These are phyloP conservation scores for Aspergillus spinulosporus DNA, from an alignment of 2,329 filamentous ascomycete species.

Conservation along the genomic window DNA sequence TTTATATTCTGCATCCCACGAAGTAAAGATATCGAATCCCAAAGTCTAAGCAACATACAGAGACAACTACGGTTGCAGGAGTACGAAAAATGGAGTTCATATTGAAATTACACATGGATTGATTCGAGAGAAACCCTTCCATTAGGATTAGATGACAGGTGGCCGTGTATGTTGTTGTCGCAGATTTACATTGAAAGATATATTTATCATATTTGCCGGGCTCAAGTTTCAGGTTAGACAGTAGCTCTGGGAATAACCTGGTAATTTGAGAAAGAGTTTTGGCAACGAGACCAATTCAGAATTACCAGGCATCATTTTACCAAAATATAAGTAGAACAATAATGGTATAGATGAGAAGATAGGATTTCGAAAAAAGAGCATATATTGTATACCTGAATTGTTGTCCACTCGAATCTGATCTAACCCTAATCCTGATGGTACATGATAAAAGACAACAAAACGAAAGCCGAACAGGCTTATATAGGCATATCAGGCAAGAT, in stretches of 20 bases:
- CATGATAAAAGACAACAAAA: background rate
- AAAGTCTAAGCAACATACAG: no score
- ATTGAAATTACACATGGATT: background rate
- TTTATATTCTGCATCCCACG: background rate
- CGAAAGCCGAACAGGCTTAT: background rate
- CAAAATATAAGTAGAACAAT: no score
- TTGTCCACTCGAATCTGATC: background rate
- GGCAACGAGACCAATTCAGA: no score
- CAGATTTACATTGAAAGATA: no score
- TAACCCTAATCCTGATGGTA: constrained; percentile 6
- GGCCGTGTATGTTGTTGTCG: no score
- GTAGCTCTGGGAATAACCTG: no score
- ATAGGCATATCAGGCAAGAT: background rate
- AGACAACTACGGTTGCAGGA: no score
- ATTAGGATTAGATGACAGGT: background rate
- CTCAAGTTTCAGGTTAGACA: no score
- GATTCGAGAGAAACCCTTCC: background rate
- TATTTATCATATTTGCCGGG: no score
- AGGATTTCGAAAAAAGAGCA: background rate
- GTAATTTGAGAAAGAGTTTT: no score
- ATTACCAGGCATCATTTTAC: no score
- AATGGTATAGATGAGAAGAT: background rate
- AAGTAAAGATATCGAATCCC: background rate
- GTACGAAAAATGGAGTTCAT: background rate
- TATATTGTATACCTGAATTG: background rate